Conservation (phyloP, 163 green algal genomes). For the Botryococcus braunii region DNA sequence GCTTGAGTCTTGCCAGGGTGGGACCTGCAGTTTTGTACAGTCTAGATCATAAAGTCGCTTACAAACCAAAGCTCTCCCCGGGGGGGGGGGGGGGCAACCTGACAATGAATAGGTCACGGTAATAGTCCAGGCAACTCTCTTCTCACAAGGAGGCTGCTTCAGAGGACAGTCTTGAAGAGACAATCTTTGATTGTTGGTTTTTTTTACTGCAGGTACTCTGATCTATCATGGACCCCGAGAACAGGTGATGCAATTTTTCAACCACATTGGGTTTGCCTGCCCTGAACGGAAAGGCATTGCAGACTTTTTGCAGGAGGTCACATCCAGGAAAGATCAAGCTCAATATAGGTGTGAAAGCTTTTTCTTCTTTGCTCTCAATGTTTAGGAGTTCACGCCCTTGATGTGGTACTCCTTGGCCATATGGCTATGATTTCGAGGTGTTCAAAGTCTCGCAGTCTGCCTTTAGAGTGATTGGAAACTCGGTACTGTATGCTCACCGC, state of each 20-base stretch:
- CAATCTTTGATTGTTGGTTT: not conserved
- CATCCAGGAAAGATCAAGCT: conserved; percentile 21
- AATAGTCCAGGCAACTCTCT: too few relatives aligned
- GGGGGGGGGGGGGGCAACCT: too few relatives aligned
- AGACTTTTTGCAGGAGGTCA: conserved; percentile 47
- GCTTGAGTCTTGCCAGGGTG: too few relatives aligned
- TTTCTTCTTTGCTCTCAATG: not conserved
- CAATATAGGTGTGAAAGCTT: not conserved
- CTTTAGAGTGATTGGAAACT: not conserved
- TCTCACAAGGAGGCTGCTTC: too few relatives aligned
- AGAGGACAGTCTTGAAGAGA: conserved; percentile 14
- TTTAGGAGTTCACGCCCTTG: too few relatives aligned
- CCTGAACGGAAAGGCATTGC: conserved; percentile 32
- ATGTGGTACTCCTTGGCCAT: too few relatives aligned
- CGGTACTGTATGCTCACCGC: not conserved
- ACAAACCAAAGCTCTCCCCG: too few relatives aligned
- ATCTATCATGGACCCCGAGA: conserved; percentile 38
- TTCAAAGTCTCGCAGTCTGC: too few relatives aligned
- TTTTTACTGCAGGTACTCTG: conserved; percentile 7
- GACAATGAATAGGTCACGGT: too few relatives aligned
- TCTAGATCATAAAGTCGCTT: too few relatives aligned
- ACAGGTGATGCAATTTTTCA: conserved; percentile 34
- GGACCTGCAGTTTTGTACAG: too few relatives aligned
- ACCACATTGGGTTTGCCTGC: conserved; percentile 29
- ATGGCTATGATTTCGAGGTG: too few relatives aligned